Evolutionary conservation across 768 basidiomycete genomes (phyloP), one percentile per base, ranked within the genome.

Genomic region (Rhodocollybia butyracea): DNA sequence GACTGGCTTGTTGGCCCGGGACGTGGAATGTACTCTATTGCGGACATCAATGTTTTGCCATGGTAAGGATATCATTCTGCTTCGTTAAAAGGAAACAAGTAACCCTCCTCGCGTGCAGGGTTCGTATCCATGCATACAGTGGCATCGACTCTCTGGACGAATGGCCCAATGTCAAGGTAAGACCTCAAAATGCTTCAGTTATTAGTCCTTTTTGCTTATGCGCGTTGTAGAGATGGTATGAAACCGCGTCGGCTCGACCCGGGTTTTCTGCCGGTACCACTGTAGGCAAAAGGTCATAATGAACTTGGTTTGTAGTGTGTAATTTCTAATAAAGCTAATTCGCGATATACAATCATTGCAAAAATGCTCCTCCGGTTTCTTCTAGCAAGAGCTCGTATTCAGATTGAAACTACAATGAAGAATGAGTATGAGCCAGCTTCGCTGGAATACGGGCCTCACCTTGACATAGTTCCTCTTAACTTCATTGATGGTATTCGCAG

Each of bases 1-100:
- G 91, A 94, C 38, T 95, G 79, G 67, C 82, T 96, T 15, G 91
- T 80, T 17, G 92, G 94, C n/a, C 72, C 84, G 11, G 86, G 82
- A 0, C 74, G 75, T 53, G 89, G 88, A 24, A 84, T 81, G 61
- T 82, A 78, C 65, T 83, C 77, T 38, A 69, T 94, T 45, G 93
- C 89, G 6, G 90, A 91, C 62, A 70, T 89, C 55, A 92, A 91
- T 55, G 75, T 76, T 3, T 64, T 80, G 54, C 76, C 87, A 3
- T 91, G 88, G 88, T 85, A 59, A 55, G 68, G 57, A 19, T 32
- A 10, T 15, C 5, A 0, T 15, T 55, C 38, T 26, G 30, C 21
- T 26, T 13, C 54, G 11, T 57, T 12, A 57, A 21, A 17, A 32
- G 51, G n/a, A n/a, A n/a, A n/a, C 46, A 39, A 10, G 22, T 55